These are phyloP conservation scores for Penicillium sp. DNA, from an alignment of 2,329 filamentous ascomycete species.

Conservation along the genomic window DNA sequence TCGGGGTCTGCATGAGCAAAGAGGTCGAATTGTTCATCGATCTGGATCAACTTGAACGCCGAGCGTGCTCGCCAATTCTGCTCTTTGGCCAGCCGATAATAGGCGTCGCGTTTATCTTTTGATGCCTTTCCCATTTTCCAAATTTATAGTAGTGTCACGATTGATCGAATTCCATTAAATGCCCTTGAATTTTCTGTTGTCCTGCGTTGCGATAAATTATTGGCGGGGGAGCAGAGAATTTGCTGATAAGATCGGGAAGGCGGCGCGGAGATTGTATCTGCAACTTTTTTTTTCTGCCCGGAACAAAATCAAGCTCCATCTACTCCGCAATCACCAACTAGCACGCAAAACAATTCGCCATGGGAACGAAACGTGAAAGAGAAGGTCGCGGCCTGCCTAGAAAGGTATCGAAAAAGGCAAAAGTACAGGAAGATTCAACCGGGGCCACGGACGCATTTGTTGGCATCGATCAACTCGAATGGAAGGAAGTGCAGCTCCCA, in stretches of 20 bases:
- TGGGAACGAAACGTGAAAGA: constrained; percentile 36
- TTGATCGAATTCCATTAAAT: background rate
- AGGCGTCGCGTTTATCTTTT: constrained; percentile 97
- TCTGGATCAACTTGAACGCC: constrained; percentile 93
- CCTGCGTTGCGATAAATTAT: background rate
- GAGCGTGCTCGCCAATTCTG: constrained; percentile 97
- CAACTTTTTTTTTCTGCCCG: constrained; percentile 30
- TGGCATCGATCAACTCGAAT: constrained; percentile 52
- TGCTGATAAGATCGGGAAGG: constrained; percentile 13
- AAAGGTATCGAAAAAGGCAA: constrained; percentile 35
- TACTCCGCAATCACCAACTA: constrained; percentile 13
- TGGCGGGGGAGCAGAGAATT: constrained; percentile 9
- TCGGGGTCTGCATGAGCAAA: constrained; percentile 61
- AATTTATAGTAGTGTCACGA: background rate
- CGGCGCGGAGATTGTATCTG: constrained; percentile 6
- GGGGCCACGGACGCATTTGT: constrained; percentile 27
- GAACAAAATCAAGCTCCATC: constrained; percentile 28
- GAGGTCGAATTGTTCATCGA: constrained; percentile 93
- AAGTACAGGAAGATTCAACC: constrained; percentile 17
- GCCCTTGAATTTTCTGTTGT: background rate
- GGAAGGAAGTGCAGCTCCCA: constrained; percentile 64
- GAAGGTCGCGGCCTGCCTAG: constrained; percentile 26
- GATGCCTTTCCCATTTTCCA: constrained; percentile 84
- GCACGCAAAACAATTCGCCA: constrained; percentile 14
- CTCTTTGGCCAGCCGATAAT: constrained; percentile 96